Evolutionary conservation across 1,284 basidiomycete species (phyloP), one percentile per base, ranked within the genome.

Genomic region (Agroathelia rolfsii): DNA sequence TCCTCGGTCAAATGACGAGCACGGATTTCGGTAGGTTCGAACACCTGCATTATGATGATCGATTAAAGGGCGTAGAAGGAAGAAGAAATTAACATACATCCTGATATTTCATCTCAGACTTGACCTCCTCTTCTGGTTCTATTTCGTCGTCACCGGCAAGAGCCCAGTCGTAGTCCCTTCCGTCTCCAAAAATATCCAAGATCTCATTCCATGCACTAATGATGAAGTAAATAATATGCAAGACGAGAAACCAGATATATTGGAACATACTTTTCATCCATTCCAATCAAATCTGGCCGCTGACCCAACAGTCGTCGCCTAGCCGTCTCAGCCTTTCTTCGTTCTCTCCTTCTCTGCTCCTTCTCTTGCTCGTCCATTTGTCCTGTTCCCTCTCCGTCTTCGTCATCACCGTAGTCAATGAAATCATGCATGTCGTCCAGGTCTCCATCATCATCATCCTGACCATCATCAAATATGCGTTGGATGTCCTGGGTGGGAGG

Each of bases 11-110:
- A 63, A 63, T 93, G 72, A 32, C 88, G 76, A 40, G 82, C 85
- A 42, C 79, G 79, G 50, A 99, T 97, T 65, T 97, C 90, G 5
- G 92, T 88, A 0, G 95, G 95, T 53, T 99, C 95, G 47, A 98
- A 99, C 41, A 99, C 90, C 87, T 95, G 47, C 13, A 20, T 38
- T 25, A 42, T 33, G 13, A 34, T 22, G 41, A 40, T 36, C 41
- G 31, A 34, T 32, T 30, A 16, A 37, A 25, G 25, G 24, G 21
- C 32, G 34, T 16, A 15, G 11, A 24, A 39, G 32, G 22, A 30
- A 28, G 24, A 15, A 25, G 24, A 32, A 16, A 19, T n/a, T n/a
- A 22, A 65, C 87, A 44, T 47, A 92, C 90, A 56, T 97, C 94
- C 49, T 86, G 79, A 48, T 93, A 86, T 47, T 76, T 83, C 63